Base-by-base conservation (phyloP, 139 green algal species). In the Picochlorum sp. region DNA sequence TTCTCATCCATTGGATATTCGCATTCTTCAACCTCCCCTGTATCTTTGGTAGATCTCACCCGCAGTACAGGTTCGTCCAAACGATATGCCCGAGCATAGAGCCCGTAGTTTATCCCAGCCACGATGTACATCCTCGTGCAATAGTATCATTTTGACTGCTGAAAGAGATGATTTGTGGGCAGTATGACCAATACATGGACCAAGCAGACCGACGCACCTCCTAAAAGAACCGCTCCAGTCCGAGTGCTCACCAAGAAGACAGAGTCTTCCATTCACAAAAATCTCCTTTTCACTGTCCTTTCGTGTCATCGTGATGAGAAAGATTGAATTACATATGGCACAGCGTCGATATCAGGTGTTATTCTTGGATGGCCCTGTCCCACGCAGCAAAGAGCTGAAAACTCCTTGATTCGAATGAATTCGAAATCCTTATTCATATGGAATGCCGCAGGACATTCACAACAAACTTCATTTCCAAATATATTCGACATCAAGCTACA, bases 201-300 rank as follows among this genome's bases (percentile, higher is more conserved):
- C 65, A 28, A 70, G 51, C 7, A 61, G 55, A 18, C 18, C 1
- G n/a, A 24, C 58, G 45, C 38, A 66, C 52, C 62, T 65, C 10
- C 62, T 62, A 38, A 73, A 61, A 3, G 58, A 50, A 6, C 76
- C 76, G 9, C 62, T 67, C 79, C 79, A 86, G 49, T 86, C 79
- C 15, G 28, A 65, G 62, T 91, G 85, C 65, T 91, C 85, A n/a
- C 85, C 85, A 57, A 91, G 79, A 6, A 91, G 52, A 66, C 80
- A 88, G 2, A 91, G 54, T 0, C 85, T 49, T 1, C 85, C 85
- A 38, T 66, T 66, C 2, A 91, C 85, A 61, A 88, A 87, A 15
- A 91, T 45, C 24, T 86, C 76, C 15, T 69, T 16, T 18, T 13
- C 18, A n/a, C 16, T 54, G 11, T 54, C 18, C 47, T 54, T 54